Conservation (phyloP, 2,329 filamentous ascomycete species). For the Colletotrichum tofieldiae region DNA sequence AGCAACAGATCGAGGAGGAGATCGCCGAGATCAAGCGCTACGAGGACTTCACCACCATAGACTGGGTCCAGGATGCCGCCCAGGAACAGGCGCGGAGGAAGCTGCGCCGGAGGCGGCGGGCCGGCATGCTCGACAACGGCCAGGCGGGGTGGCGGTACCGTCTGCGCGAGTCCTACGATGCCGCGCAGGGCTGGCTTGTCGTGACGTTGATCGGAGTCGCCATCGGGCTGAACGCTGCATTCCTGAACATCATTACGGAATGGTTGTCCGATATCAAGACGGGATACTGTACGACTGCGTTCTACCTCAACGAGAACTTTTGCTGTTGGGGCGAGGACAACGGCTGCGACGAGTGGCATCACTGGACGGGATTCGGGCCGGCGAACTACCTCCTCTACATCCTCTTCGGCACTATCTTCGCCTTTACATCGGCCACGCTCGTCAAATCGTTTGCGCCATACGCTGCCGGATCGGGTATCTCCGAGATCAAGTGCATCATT, state of each 20-base stretch:
- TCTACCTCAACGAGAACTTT: constrained; percentile 97
- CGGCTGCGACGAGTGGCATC: constrained; percentile 90
- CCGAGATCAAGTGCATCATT: constrained; percentile 99
- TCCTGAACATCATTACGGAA: constrained; percentile 95
- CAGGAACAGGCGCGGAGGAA: constrained; percentile 89
- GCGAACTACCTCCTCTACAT: constrained; percentile 93
- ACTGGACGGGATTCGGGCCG: constrained; percentile 84
- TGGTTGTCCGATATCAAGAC: constrained; percentile 97
- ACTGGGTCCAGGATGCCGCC: constrained; percentile 98
- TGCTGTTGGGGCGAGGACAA: constrained; percentile 97
- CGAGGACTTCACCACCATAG: constrained; percentile 98
- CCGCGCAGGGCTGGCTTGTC: constrained; percentile 97
- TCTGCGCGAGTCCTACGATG: constrained; percentile 90
- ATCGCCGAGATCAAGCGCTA: constrained; percentile 98
- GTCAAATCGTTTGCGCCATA: constrained; percentile 96
- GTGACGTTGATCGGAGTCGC: constrained; percentile 93
- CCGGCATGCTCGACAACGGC: constrained; percentile 80
- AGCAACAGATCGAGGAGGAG: constrained; percentile 89
- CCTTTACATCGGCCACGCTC: constrained; percentile 84
- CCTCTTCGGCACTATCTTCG: constrained; percentile 86
- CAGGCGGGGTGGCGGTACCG: constrained; percentile 84
- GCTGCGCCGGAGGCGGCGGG: constrained; percentile 79
- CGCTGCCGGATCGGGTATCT: constrained; percentile 95
- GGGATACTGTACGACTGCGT: constrained; percentile 95
- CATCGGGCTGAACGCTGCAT: constrained; percentile 93